Base-by-base conservation (phyloP, 1,139 yeast genomes). In the Blastobotrys buckinghamii region DNA sequence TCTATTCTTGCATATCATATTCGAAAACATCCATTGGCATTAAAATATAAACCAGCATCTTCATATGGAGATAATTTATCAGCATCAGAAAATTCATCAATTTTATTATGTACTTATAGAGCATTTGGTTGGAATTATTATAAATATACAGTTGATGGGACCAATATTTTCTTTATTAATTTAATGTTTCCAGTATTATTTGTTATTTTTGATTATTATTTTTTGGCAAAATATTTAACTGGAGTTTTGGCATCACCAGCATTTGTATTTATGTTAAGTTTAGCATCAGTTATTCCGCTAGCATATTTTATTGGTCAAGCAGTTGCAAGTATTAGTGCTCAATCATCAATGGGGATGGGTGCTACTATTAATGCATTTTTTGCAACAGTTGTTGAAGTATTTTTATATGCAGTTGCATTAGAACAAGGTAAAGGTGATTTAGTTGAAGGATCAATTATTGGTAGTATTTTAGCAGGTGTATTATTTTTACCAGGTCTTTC, bases 271-370 rank as follows among this genome's bases (percentile, higher is more conserved):
- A 73, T 79, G 47, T 71, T 89, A 26, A 85, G 96, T 66, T 72
- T 92, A 53, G 74, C 85, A 47, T 85, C 97, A 1, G 87, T 92
- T 53, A 79, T 92, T 44, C 98, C 99, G 2, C 73, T 92, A 57
- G 98, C 98, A 0, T 92, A 92, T 64, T 92, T 90, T 65, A 90
- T 92, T 60, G 99, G 99, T 2, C 97, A 92, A 66, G 98, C 97
- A 1, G 98, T 92, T 24, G 99, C 99, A 0, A 90, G 97, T 1
- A 92, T 92, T 55, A 86, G 96, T 2, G 97, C 98, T 0, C 98
- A 94, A 69, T 88, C 97, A 0, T 90, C 97, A 0, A 92, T 92
- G 97, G 97, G 97, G n/a, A 82, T 92, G 56, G 98, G 98, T 71
- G 98, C 99, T 1, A 96, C 90, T 0, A 89, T 92, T 59, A 92